Percentiles rank a stretch among this genome's conserved stretches.
Evolutionary conservation across 1,139 yeast species (phyloP).

Genomic region (Debaryomycetaceae sp.): DNA sequence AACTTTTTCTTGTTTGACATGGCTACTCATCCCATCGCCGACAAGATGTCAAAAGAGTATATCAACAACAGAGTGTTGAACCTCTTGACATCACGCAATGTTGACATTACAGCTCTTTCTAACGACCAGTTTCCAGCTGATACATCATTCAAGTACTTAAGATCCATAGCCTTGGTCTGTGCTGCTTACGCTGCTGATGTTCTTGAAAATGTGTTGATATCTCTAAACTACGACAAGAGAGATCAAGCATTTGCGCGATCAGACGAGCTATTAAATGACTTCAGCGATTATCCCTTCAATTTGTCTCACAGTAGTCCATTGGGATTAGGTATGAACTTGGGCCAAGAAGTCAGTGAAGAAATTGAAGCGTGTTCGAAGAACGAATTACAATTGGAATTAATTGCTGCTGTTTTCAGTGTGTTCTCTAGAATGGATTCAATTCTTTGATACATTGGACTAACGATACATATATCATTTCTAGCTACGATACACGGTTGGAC

Average conservation of each 20-base stretch:
- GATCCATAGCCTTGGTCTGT: slow-evolving; percentile 79
- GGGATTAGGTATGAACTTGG: slow-evolving; percentile 76
- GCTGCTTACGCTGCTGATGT: slow-evolving; percentile 97
- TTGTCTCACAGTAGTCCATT: slow-evolving; percentile 51
- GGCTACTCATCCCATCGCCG: slow-evolving; percentile 98
- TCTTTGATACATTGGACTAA: slow-evolving; percentile 17
- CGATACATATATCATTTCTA: background rate
- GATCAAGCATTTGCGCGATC: slow-evolving; percentile 93
- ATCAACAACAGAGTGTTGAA: slow-evolving; percentile 71
- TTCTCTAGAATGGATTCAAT: slow-evolving; percentile 59
- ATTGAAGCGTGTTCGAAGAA: slow-evolving; percentile 51
- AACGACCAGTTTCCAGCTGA: slow-evolving; percentile 66
- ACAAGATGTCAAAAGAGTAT: slow-evolving; percentile 74
- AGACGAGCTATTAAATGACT: slow-evolving; percentile 81
- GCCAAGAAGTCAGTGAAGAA: slow-evolving; percentile 65
- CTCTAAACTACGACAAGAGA: slow-evolving; percentile 81
- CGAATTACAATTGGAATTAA: slow-evolving; percentile 77
- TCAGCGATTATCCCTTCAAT: slow-evolving; percentile 82
- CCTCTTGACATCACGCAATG: slow-evolving; percentile 67
- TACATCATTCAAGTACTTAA: slow-evolving; percentile 65
- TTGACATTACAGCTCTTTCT: slow-evolving; percentile 45
- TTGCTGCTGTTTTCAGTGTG: slow-evolving; percentile 79
- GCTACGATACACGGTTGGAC: background rate
- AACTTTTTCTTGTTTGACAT: slow-evolving; percentile 92
- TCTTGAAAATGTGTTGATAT: slow-evolving; percentile 79